Percentiles rank a stretch among this genome's conserved stretches.
These are phyloP conservation scores for Leptographium galeiforme DNA, from an alignment of 2,329 filamentous ascomycete species.

Conservation along the genomic window DNA sequence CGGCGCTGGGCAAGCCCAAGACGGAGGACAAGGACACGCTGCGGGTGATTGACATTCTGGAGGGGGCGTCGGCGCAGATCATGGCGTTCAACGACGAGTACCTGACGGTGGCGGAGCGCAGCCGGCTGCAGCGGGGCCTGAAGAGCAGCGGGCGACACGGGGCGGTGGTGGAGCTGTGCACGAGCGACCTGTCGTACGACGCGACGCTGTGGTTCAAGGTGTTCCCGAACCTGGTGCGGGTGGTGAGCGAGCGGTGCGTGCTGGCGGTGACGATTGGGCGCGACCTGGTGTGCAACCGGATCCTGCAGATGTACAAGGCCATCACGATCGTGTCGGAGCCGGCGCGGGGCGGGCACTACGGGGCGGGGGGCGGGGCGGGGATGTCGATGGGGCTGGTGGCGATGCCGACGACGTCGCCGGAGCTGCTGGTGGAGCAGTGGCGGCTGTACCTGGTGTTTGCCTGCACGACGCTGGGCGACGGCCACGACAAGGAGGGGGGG, in stretches of 20 bases:
- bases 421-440: slow-evolving; percentile 92
- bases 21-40: slow-evolving; percentile 39
- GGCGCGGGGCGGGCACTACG: slow-evolving; percentile 49
- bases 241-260: slow-evolving; percentile 81
- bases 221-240: slow-evolving; percentile 85
- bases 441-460: slow-evolving; percentile 95
- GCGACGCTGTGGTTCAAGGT: slow-evolving; percentile 95
- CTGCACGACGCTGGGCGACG: slow-evolving; percentile 68
- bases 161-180: slow-evolving; percentile 84
- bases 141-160: slow-evolving; percentile 72
- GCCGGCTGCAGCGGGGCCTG: slow-evolving; percentile 79
- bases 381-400: slow-evolving; percentile 28
- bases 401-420: slow-evolving; percentile 60
- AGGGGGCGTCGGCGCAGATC: slow-evolving; percentile 75
- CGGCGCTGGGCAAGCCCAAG: slow-evolving; percentile 60
- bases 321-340: slow-evolving; percentile 70
- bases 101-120: slow-evolving; percentile 81
- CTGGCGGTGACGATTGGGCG: slow-evolving; percentile 83
- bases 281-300: slow-evolving; percentile 82
- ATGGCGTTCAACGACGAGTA: slow-evolving; percentile 89
- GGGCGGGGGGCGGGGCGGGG: slow-evolving; percentile 43
- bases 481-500: no score
- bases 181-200: slow-evolving; percentile 89
- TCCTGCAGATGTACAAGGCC: slow-evolving; percentile 82
- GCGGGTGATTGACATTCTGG: slow-evolving; percentile 81